Evolutionary conservation across 1,139 yeast genomes (phyloP).

Genomic region (Yamadazyma blattariae): DNA sequence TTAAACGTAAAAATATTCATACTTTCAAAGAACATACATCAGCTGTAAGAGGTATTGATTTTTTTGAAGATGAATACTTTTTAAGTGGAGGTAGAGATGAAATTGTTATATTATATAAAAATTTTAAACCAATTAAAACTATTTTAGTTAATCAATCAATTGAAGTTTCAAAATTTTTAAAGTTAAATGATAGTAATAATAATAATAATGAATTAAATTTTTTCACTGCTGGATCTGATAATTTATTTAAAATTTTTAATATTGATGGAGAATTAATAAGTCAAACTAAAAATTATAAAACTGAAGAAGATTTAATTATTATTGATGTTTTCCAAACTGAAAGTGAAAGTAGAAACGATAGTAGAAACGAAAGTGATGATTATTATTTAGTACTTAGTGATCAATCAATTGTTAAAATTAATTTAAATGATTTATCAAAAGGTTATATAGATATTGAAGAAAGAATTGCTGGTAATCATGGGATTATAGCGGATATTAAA

Average conservation of each 20-base stretch:
- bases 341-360: slow-evolving; percentile 8
- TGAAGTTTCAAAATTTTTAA: slow-evolving; percentile 75
- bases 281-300: slow-evolving; percentile 45
- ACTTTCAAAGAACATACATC: slow-evolving; percentile 73
- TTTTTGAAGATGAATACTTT: slow-evolving; percentile 41
- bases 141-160: slow-evolving; percentile 74
- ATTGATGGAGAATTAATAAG: slow-evolving; percentile 33
- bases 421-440: slow-evolving; percentile 17
- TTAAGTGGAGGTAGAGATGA: slow-evolving; percentile 91
- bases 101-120: slow-evolving; percentile 62
- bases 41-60: slow-evolving; percentile 85
- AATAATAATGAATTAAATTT: slow-evolving; percentile 25
- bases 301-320: slow-evolving; percentile 67
- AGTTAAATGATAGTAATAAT: slow-evolving; percentile 20
- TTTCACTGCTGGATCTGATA: slow-evolving; percentile 82
- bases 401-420: slow-evolving; percentile 65
- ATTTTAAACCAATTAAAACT: slow-evolving; percentile 58
- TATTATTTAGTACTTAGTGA: slow-evolving; percentile 64
- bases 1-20: slow-evolving; percentile 64
- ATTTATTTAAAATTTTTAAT: slow-evolving; percentile 64
- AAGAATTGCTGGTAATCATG: slow-evolving; percentile 89
- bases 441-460: slow-evolving; percentile 40
- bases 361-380: too few relatives aligned
- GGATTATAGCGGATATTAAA: slow-evolving; percentile 86
- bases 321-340: slow-evolving; percentile 48